phyloP scores from a whole-genome alignment of 768 basidiomycete genomes.

The Kwoniella dendrophila region DNA sequence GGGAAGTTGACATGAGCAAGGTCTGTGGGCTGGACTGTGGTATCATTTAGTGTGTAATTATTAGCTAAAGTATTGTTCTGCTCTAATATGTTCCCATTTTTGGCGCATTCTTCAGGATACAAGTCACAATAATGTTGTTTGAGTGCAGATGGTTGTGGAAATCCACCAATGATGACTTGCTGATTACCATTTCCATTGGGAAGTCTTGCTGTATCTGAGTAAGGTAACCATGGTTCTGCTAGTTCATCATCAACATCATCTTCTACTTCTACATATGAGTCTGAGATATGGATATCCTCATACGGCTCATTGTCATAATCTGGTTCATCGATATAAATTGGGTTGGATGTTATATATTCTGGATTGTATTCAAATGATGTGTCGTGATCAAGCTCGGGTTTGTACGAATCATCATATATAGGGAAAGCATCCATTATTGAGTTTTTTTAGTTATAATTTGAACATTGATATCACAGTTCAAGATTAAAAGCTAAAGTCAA shows the following conservation, averaged over 20 bases:
- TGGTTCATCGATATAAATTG: slow-evolving; percentile 2
- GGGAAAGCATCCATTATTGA: slow-evolving; percentile 17
- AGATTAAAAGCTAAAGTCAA: not conserved
- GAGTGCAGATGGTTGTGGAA: slow-evolving; percentile 22
- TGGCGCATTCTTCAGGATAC: slow-evolving; percentile 26
- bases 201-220: slow-evolving; percentile 6
- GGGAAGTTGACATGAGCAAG: slow-evolving; percentile 26
- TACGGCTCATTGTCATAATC: slow-evolving; percentile 3
- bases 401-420: slow-evolving; percentile 8
- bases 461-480: not conserved
- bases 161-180: slow-evolving; percentile 32
- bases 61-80: not conserved
- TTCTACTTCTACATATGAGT: slow-evolving; percentile 13
- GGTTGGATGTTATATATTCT: not conserved
- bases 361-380: not conserved
- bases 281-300: slow-evolving; percentile 13
- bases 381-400: not conserved
- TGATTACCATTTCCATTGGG: slow-evolving; percentile 14
- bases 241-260: slow-evolving; percentile 14
- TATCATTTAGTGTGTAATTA: slow-evolving; percentile 3
- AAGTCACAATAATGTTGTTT: slow-evolving; percentile 32
- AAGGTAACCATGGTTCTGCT: slow-evolving; percentile 30
- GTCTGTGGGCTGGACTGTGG: not conserved
- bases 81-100: slow-evolving; percentile 1
- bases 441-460: not conserved